Base-by-base conservation (phyloP, 257 asterid genomes). In the Petunia secreta region DNA sequence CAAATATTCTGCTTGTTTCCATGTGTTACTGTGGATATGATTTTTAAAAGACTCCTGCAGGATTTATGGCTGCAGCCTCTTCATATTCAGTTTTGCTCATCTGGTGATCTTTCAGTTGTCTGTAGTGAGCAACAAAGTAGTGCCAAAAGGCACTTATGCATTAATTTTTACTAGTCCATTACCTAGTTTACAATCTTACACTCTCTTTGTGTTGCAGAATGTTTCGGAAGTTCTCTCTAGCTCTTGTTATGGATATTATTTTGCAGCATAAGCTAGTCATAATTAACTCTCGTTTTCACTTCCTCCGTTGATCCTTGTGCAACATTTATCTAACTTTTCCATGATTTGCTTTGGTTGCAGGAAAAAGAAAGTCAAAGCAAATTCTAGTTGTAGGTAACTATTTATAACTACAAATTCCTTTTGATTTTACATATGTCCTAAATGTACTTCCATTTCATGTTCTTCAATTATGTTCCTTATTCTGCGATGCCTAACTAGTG, bases 31-130 rank as follows among this genome's bases (percentile, higher is more conserved):
- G 0, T 3, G 41, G 76, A 52, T 77, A 81, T 54, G 4, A 38
- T 67, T 46, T 83, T 83, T 4, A 85, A 80, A 67, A 80, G 43
- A 10, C 9, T 52, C 57, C 15, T 52, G 57, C 15, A 2, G 57
- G 57, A 52, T 52, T 25, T 25, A 25, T 25, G 25, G 25, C 25
- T 25, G 25, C 25, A 25, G 25, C 25, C 25, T 25, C 25, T 25
- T 25, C 25, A 25, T 25, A 25, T 25, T 25, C 25, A 25, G 25
- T 58, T 5, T 58, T 36, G 4, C n/a, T 2, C 1, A 10, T 9
- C n/a, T 1, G 16, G 8, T 57, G 63, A 25, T 0, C 14, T 2
- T 4, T 8, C 11, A 2, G 63, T 3, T 6, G n/a, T 15, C 16
- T 7, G 8, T 15, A 54, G 14, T 1, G 13, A 15, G 13, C 8